A percentile compares a stretch with the other conserved stretches of the same genome.
These are phyloP conservation scores for Rhodamnia argentea DNA, from an alignment of 345 rosid species.

Conservation along the genomic window DNA sequence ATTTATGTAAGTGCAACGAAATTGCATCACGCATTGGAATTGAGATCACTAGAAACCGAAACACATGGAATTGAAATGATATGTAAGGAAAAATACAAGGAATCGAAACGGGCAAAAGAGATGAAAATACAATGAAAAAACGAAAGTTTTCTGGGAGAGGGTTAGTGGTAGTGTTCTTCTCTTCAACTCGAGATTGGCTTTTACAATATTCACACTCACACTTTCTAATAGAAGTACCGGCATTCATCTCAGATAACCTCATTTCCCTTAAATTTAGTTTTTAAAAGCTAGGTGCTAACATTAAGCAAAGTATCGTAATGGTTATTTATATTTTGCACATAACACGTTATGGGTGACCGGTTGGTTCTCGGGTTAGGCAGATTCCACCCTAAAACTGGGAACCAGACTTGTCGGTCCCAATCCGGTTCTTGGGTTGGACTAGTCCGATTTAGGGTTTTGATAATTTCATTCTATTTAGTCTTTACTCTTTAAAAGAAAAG, in stretches of 20 bases:
- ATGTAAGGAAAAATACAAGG: background rate
- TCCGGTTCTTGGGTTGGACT: too few relatives aligned
- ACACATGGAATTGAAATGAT: background rate
- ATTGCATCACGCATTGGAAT: too few relatives aligned
- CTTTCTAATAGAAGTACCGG: background rate
- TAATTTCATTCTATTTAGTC: too few relatives aligned
- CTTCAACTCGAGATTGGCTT: background rate
- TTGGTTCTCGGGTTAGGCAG: too few relatives aligned
- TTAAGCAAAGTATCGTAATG: background rate
- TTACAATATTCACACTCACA: background rate
- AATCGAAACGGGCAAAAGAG: background rate
- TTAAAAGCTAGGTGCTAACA: background rate
- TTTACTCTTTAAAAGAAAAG: too few relatives aligned
- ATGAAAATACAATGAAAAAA: background rate
- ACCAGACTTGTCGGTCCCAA: too few relatives aligned
- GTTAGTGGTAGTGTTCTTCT: background rate
- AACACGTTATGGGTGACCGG: too few relatives aligned
- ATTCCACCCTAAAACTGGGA: too few relatives aligned
- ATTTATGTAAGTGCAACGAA: too few relatives aligned
- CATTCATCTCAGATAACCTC: background rate
- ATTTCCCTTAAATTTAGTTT: background rate
- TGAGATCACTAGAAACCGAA: too few relatives aligned
- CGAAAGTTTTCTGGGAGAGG: background rate
- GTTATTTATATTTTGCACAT: background rate
- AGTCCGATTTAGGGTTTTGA: too few relatives aligned